Conservation (phyloP, 139 green algal species). For the Mychonastes homosphaera region DNA sequence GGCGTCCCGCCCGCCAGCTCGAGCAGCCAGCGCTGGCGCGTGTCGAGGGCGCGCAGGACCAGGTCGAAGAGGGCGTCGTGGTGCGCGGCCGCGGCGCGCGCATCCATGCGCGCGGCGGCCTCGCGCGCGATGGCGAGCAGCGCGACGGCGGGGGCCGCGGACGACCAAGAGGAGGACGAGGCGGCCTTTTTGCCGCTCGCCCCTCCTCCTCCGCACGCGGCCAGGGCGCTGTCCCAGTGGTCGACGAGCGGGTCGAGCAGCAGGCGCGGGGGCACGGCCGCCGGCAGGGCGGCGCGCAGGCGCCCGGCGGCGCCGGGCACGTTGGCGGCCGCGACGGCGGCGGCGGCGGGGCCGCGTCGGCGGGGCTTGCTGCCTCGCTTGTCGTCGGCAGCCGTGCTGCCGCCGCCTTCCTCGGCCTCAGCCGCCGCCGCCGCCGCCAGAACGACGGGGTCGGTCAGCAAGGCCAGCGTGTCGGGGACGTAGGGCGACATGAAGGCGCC, state of each 20-base stretch:
- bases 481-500: conserved; percentile 60
- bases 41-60: conserved; percentile 63
- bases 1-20: neutral
- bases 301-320: conserved; percentile 15
- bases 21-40: conserved; percentile 38
- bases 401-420: conserved; percentile 7
- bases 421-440: conserved; percentile 13
- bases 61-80: conserved; percentile 50
- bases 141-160: conserved; percentile 12
- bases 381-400: conserved; percentile 7
- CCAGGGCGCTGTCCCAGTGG: conserved; percentile 29
- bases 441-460: conserved; percentile 46
- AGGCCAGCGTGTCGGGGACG: conserved; percentile 38
- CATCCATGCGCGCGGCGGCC: conserved; percentile 35
- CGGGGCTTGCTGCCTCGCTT: neutral
- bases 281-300: conserved; percentile 29
- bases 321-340: conserved; percentile 1
- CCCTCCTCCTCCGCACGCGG: neutral
- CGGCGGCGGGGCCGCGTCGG: neutral
- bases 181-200: no score
- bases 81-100: conserved; percentile 34
- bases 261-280: conserved; percentile 43
- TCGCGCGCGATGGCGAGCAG: conserved; percentile 31
- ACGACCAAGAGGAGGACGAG: no score
- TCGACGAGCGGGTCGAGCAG: conserved; percentile 53